These are phyloP conservation scores for Davidsoniella eucalypti DNA, from an alignment of 2,329 filamentous ascomycete species.

Conservation along the genomic window DNA sequence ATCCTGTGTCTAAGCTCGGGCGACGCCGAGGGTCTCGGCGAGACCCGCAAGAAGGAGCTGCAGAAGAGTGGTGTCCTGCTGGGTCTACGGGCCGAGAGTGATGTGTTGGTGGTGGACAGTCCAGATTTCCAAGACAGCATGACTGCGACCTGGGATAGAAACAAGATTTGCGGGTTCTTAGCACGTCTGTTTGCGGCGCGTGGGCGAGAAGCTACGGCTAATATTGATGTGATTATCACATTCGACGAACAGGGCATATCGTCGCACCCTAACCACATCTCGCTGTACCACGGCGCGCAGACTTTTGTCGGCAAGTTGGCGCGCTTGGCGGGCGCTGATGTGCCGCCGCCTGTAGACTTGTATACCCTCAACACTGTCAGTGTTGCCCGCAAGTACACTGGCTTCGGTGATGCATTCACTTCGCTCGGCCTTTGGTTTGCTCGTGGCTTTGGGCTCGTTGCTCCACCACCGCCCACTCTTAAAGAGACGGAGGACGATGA, in stretches of 20 bases:
- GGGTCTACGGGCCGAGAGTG: slow-evolving; percentile 56
- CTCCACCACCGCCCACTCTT: not conserved
- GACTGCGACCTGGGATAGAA: slow-evolving; percentile 58
- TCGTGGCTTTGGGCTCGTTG: slow-evolving; percentile 17
- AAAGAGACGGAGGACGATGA: slow-evolving; percentile 13
- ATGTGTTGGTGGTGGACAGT: slow-evolving; percentile 75
- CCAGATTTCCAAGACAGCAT: slow-evolving; percentile 81
- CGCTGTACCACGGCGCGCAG: slow-evolving; percentile 66
- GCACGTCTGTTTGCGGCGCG: slow-evolving; percentile 57
- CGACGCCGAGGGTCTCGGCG: slow-evolving; percentile 73
- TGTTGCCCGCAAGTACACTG: slow-evolving; percentile 64
- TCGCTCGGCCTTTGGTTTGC: slow-evolving; percentile 46
- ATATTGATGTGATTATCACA: slow-evolving; percentile 72
- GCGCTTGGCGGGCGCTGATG: slow-evolving; percentile 19
- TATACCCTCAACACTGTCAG: slow-evolving; percentile 68
- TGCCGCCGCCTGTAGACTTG: slow-evolving; percentile 40
- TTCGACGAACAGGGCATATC: slow-evolving; percentile 77
- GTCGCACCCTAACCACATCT: slow-evolving; percentile 83
- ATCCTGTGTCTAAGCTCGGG: slow-evolving; percentile 86
- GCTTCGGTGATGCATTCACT: slow-evolving; percentile 56
- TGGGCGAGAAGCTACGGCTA: slow-evolving; percentile 26
- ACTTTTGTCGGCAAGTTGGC: slow-evolving; percentile 54
- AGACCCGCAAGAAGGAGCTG: slow-evolving; percentile 68
- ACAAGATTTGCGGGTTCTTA: slow-evolving; percentile 53
- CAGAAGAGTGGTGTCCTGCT: slow-evolving; percentile 62